Evolutionary conservation across 2,329 filamentous ascomycete genomes (phyloP).

Genomic region (Pseudogymnoascus sp.): DNA sequence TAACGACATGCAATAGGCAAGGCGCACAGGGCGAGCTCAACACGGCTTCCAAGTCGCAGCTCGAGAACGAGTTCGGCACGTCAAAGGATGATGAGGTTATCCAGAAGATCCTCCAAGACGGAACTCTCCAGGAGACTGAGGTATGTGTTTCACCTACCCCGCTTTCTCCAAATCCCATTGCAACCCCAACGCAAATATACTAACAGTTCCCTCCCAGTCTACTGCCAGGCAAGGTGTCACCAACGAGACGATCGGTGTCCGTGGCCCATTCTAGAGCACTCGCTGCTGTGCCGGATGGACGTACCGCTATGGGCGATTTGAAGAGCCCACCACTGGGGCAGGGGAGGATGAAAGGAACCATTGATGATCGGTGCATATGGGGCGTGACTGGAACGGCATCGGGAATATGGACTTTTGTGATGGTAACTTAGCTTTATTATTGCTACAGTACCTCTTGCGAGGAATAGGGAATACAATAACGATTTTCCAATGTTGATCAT

Average conservation of each 20-base stretch:
- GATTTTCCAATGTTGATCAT: background rate
- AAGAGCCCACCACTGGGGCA: background rate
- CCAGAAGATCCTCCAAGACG: conserved; percentile 71
- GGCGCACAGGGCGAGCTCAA: conserved; percentile 64
- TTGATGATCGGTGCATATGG: background rate
- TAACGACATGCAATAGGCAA: conserved; percentile 5
- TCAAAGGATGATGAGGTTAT: conserved; percentile 72
- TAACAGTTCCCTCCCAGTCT: background rate
- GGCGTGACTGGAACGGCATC: background rate
- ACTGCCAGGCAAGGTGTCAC: background rate
- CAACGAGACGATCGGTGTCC: conserved; percentile 4
- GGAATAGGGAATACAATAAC: background rate
- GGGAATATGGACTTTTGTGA: background rate
- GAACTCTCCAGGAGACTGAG: conserved; percentile 55
- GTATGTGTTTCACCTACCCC: conserved; percentile 34
- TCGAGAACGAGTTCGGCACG: conserved; percentile 86
- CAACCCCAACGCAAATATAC: background rate
- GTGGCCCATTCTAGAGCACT: conserved; percentile 2
- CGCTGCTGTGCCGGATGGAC: background rate
- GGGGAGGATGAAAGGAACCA: background rate
- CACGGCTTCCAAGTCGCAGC: conserved; percentile 61
- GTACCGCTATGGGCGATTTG: background rate
- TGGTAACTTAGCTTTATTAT: background rate
- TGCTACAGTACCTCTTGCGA: conserved; percentile 1
- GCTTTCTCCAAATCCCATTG: background rate